These are phyloP conservation scores for Globisporangium spiculum DNA, from an alignment of 352 stramenopile genomes.

Conservation along the genomic window DNA sequence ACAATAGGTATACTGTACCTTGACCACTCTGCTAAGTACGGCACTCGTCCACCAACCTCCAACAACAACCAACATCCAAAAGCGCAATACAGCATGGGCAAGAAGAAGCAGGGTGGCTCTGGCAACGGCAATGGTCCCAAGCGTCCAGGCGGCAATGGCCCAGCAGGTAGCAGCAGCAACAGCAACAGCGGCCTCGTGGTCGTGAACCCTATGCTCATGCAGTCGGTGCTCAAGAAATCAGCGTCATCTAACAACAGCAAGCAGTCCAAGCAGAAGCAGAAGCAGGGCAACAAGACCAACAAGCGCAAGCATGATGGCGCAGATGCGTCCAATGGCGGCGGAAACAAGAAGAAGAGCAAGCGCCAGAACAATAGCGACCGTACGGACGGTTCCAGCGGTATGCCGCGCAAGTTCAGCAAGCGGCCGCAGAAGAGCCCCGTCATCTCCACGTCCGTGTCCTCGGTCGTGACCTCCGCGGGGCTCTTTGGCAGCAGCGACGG, in stretches of 20 bases:
- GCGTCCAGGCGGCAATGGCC: slow-evolving; percentile 2
- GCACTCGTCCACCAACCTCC: neutral
- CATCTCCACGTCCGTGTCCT: slow-evolving; percentile 11
- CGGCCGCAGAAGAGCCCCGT: slow-evolving; percentile 7
- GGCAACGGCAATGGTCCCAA: neutral
- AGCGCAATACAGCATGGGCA: slow-evolving; percentile 7
- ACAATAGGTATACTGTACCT: neutral
- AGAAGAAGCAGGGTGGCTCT: slow-evolving; percentile 9
- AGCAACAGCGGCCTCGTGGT: slow-evolving; percentile 10
- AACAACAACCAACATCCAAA: neutral
- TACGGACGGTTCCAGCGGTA: neutral
- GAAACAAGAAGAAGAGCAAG: slow-evolving; percentile 13
- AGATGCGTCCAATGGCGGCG: neutral
- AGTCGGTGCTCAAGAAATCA: slow-evolving; percentile 16
- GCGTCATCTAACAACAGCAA: slow-evolving; percentile 4
- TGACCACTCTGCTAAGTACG: neutral
- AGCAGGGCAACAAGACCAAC: slow-evolving; percentile 13
- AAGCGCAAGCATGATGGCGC: slow-evolving; percentile 18
- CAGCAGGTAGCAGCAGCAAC: neutral
- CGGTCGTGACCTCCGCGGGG: slow-evolving; percentile 14
- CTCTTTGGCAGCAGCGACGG: slow-evolving; percentile 9
- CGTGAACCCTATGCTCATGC: slow-evolving; percentile 22
- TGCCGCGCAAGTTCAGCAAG: slow-evolving; percentile 8
- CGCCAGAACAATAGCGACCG: neutral
- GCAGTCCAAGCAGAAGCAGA: slow-evolving; percentile 11